Evolutionary conservation across 345 rosid genomes (phyloP).

Genomic region (Gossypium raimondii): DNA sequence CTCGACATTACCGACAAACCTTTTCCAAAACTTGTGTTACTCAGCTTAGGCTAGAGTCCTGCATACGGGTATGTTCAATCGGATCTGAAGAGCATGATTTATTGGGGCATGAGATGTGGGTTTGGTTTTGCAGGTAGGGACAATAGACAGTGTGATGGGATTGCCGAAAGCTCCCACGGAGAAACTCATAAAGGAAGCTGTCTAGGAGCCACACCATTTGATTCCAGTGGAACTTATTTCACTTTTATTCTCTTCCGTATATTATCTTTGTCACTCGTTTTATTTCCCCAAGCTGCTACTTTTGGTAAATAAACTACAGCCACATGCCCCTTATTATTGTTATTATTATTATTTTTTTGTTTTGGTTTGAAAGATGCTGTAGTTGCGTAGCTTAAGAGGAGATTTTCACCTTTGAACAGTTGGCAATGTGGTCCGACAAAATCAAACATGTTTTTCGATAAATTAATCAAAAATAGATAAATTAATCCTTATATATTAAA

Average conservation of each 20-base stretch:
- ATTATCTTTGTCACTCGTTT: not conserved
- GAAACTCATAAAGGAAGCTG: constrained; percentile 58
- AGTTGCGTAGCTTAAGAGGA: too few relatives aligned
- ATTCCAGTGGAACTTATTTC: not conserved
- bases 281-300: not conserved
- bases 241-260: not conserved
- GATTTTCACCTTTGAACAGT: too few relatives aligned
- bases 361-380: too few relatives aligned
- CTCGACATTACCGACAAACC: too few relatives aligned
- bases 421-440: too few relatives aligned
- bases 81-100: not conserved
- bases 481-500: too few relatives aligned
- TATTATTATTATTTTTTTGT: too few relatives aligned
- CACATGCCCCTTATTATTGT: too few relatives aligned
- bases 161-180: constrained; percentile 67
- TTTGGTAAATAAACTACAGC: not conserved
- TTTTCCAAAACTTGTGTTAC: not conserved
- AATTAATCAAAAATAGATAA: too few relatives aligned
- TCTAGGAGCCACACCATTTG: not conserved
- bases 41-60: not conserved
- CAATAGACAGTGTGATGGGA: constrained; percentile 93
- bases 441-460: too few relatives aligned
- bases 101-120: not conserved
- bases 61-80: not conserved
- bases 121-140: constrained; percentile 56